These are phyloP conservation scores for Lyophyllum atratum DNA, from an alignment of 768 basidiomycete species.

Conservation along the genomic window DNA sequence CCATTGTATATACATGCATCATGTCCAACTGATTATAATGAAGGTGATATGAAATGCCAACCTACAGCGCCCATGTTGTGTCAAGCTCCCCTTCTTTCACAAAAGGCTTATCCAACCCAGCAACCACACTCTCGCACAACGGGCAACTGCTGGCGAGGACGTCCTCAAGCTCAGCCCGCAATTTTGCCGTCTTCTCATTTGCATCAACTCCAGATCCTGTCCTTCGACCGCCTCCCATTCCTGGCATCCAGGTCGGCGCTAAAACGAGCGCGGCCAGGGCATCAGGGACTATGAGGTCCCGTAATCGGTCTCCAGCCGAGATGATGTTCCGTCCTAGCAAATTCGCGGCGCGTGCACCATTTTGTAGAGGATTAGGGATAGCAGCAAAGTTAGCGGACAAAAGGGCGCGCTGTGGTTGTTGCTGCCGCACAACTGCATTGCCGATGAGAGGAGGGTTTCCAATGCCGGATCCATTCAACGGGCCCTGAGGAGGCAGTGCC, in stretches of 20 bases:
- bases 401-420: conserved; percentile 59
- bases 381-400: conserved; percentile 74
- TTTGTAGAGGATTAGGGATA: conserved; percentile 55
- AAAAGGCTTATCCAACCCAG: conserved; percentile 86
- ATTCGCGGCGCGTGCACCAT: conserved; percentile 65
- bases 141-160: conserved; percentile 89
- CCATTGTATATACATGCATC: conserved; percentile 9
- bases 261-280: conserved; percentile 85
- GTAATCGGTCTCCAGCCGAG: conserved; percentile 84
- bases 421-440: conserved; percentile 38
- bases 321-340: conserved; percentile 78
- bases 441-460: conserved; percentile 31
- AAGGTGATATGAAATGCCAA: conserved; percentile 2
- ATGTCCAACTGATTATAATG: conserved; percentile 6
- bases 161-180: conserved; percentile 86
- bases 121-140: conserved; percentile 88
- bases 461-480: conserved; percentile 33
- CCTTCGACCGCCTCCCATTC: conserved; percentile 56
- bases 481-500: conserved; percentile 4
- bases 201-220: conserved; percentile 52
- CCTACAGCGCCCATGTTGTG: conserved; percentile 72
- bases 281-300: conserved; percentile 94
- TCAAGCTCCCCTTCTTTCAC: conserved; percentile 77
- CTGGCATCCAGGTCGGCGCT: conserved; percentile 76
- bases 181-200: conserved; percentile 65